A percentile compares a stretch with the other conserved stretches of the same genome.
Conservation (phyloP, 2,329 filamentous ascomycete genomes). For the Keithomyces neogunnii region DNA sequence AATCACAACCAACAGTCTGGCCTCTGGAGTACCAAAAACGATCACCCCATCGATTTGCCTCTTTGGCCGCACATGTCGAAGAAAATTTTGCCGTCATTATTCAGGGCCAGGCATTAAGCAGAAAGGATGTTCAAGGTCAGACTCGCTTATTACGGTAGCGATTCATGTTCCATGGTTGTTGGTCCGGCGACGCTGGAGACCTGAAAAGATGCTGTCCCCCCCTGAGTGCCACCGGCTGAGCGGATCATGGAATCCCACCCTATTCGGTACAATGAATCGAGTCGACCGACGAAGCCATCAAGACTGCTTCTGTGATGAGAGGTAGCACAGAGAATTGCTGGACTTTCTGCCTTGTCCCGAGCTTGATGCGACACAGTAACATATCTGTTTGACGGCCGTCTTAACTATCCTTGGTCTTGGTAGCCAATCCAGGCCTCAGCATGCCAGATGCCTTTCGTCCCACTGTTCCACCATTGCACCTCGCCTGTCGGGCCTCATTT, state of each 20-base stretch:
- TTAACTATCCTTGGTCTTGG: slow-evolving; percentile 1
- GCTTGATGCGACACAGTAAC: background rate
- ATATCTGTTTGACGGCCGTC: background rate
- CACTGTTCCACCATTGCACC: background rate
- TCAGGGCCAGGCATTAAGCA: background rate
- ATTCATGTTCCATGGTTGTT: slow-evolving; percentile 1
- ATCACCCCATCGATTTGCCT: too few species aligned
- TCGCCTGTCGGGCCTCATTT: slow-evolving; percentile 2
- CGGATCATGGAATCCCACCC: too few species aligned
- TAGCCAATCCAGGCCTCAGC: slow-evolving; percentile 3
- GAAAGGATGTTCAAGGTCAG: background rate
- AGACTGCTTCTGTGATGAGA: background rate
- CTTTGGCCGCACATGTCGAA: too few species aligned
- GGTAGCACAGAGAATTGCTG: background rate
- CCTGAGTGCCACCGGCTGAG: too few species aligned
- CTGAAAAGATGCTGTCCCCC: background rate
- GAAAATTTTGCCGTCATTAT: too few species aligned
- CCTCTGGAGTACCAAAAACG: too few species aligned
- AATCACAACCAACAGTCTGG: too few species aligned
- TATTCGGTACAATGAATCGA: too few species aligned
- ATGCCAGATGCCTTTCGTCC: background rate
- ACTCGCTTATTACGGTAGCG: background rate
- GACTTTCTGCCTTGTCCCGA: background rate
- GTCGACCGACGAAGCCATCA: background rate
- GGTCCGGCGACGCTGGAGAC: background rate